phyloP scores from a whole-genome alignment of 192 early-diverging fungal species.

The Powellomyces hirtus region DNA sequence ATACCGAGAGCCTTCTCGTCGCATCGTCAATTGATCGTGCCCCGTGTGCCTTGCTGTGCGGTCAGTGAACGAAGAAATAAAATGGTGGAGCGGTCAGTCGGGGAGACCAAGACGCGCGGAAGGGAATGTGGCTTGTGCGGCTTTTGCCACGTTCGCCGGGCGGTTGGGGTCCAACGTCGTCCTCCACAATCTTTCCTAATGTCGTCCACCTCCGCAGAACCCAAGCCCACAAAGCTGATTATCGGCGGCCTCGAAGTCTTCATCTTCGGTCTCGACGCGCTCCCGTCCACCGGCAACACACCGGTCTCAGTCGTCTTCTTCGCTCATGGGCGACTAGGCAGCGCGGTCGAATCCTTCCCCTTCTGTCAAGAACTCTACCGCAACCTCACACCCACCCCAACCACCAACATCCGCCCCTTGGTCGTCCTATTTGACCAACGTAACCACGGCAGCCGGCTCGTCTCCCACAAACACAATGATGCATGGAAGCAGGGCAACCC shows the following conservation, averaged over 20 bases:
- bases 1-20: no score
- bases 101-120: no score
- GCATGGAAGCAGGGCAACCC: constrained; percentile 43
- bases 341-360: not conserved
- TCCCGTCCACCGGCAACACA: no score
- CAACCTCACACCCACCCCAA: not conserved
- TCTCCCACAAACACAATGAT: constrained; percentile 29
- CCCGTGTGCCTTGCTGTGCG: no score
- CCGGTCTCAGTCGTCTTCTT: constrained; percentile 9
- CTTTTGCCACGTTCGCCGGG: no score
- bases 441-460: constrained; percentile 52
- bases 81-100: no score
- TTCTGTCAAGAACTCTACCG: not conserved
- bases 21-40: no score
- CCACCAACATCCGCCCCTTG: constrained; percentile 2
- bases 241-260: constrained; percentile 9
- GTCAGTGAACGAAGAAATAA: no score
- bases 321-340: constrained; percentile 12
- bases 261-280: not conserved
- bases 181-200: no score
- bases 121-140: no score
- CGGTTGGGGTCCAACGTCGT: no score
- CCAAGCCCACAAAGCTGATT: not conserved
- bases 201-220: not conserved
- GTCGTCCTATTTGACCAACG: constrained; percentile 53